phyloP scores from a whole-genome alignment of 129 eudicot genomes.

The Erigeron canadensis region DNA sequence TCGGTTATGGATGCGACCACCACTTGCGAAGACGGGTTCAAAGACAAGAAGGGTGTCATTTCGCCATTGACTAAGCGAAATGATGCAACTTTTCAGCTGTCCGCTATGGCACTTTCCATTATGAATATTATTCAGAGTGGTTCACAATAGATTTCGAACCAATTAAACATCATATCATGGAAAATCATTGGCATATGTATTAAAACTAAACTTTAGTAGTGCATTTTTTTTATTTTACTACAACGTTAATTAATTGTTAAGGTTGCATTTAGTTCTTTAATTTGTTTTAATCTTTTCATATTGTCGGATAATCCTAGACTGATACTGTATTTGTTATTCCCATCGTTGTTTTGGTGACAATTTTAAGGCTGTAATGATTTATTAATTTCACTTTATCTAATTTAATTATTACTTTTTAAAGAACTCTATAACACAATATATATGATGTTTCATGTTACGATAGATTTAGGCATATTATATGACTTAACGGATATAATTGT shows the following conservation, averaged over 20 bases:
- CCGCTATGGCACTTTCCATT: conserved; percentile 56
- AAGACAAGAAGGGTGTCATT: conserved; percentile 41
- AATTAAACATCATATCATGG: background rate
- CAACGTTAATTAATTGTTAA: background rate
- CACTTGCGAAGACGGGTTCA: conserved; percentile 76
- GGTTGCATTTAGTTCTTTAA: background rate
- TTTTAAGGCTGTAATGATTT: background rate
- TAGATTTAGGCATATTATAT: no score
- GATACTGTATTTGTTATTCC: background rate
- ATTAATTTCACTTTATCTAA: background rate
- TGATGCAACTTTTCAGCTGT: conserved; percentile 43
- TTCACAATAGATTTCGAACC: conserved; percentile 14
- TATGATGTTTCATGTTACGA: no score
- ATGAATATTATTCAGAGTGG: conserved; percentile 41
- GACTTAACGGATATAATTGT: no score
- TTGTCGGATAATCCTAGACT: conserved; percentile 21
- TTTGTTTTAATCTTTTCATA: background rate
- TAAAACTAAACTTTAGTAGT: background rate
- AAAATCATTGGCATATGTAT: conserved; percentile 5
- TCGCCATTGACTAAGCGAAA: conserved; percentile 61
- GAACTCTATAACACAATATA: background rate
- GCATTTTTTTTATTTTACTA: background rate
- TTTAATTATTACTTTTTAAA: background rate
- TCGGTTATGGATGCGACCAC: conserved; percentile 58
- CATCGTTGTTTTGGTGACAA: conserved; percentile 19